Percentiles rank a stretch among this genome's conserved stretches.
Conservation (phyloP, 176 grass and related monocot species). For the Lolium rigidum region DNA sequence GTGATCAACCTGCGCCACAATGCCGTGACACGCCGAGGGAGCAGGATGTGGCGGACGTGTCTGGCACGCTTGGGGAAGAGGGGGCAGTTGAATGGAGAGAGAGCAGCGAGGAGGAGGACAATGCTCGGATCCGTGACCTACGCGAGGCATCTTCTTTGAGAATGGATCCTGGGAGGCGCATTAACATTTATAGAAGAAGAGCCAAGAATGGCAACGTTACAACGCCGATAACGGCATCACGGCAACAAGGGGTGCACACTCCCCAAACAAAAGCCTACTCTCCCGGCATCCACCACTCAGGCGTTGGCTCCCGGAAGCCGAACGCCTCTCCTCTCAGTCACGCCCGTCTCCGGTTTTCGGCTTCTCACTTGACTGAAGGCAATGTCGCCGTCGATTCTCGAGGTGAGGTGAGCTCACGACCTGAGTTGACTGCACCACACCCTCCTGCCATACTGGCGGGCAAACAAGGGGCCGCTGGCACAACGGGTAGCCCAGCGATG, state of each 20-base stretch:
- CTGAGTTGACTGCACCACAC: not conserved
- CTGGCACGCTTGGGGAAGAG: not conserved
- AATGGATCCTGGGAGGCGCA: too few species aligned
- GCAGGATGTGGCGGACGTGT: not conserved
- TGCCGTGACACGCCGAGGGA: not conserved
- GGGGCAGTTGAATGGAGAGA: not conserved
- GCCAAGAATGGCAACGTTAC: too few species aligned
- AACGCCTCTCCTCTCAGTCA: too few species aligned
- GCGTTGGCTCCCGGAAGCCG: too few species aligned
- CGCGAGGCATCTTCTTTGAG: not conserved
- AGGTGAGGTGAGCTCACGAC: not conserved
- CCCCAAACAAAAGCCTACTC: too few species aligned
- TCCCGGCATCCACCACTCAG: too few species aligned
- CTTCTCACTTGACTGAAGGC: too few species aligned
- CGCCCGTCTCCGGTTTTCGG: too few species aligned
- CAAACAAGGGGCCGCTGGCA: not conserved
- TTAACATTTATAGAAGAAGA: too few species aligned
- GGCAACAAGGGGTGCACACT: too few species aligned
- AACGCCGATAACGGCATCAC: too few species aligned
- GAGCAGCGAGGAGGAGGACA: not conserved
- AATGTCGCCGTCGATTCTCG: too few species aligned
- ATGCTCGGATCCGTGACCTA: constrained; percentile 5
- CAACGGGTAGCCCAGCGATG: not conserved
- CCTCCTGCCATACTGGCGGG: not conserved
- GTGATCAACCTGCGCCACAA: not conserved